phyloP scores from a whole-genome alignment of 306 rosid species.

The Lablab purpureus region DNA sequence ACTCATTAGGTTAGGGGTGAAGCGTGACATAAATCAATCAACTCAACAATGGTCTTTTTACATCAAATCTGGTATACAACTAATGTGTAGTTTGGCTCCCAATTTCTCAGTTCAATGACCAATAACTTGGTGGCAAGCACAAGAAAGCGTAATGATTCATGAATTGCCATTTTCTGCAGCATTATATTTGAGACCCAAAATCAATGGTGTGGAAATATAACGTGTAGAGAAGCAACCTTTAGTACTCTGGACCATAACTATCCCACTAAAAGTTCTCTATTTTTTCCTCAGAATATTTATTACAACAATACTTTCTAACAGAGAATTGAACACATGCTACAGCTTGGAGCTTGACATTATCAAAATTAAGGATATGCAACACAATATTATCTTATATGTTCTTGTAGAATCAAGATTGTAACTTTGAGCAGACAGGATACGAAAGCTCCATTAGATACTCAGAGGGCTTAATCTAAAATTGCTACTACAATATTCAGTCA shows the following conservation, averaged over 20 bases:
- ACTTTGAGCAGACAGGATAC: not conserved
- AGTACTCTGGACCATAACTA: conserved; percentile 2
- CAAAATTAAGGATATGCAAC: conserved; percentile 8
- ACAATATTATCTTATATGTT: not conserved
- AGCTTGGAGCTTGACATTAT: conserved; percentile 8
- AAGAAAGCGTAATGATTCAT: not conserved
- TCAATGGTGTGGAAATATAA: conserved; percentile 14
- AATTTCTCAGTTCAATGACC: conserved; percentile 29
- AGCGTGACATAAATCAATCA: conserved; percentile 22
- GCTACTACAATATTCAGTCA: not conserved
- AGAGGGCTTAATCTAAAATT: not conserved
- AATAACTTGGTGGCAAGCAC: conserved; percentile 9
- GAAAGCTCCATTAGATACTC: not conserved
- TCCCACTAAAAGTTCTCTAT: conserved; percentile 10
- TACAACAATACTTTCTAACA: conserved; percentile 19
- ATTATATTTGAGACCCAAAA: conserved; percentile 36
- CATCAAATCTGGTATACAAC: not conserved
- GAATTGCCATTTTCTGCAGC: conserved; percentile 4
- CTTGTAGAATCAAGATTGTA: conserved; percentile 18
- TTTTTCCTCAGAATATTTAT: conserved; percentile 37
- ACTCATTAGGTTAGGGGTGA: not conserved
- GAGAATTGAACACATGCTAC: conserved; percentile 2
- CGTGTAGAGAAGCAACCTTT: not conserved
- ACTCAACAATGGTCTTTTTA: conserved; percentile 19
- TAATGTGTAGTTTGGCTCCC: conserved; percentile 12